phyloP scores from a whole-genome alignment of 1,139 yeast species.

The Entelexis sorbosivorans region DNA sequence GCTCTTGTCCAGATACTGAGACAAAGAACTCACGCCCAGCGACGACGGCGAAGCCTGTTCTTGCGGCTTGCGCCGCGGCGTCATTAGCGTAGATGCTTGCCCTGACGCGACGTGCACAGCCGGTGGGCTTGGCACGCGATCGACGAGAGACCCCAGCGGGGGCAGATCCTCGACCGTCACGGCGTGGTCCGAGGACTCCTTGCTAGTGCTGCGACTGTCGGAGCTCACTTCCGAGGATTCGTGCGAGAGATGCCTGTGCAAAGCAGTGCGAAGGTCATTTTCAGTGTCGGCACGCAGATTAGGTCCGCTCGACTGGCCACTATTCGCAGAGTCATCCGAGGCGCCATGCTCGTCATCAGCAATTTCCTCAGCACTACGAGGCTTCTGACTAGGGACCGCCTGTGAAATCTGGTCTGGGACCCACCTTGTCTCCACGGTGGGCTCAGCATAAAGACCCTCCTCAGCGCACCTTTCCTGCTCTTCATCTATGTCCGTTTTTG shows the following conservation, averaged over 20 bases:
- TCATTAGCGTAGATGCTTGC: background rate
- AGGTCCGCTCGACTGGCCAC: background rate
- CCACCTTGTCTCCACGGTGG: background rate
- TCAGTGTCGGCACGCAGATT: slow-evolving; percentile 8
- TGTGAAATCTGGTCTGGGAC: background rate
- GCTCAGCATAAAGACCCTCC: background rate
- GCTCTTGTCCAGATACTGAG: slow-evolving; percentile 15
- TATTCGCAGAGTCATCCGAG: background rate
- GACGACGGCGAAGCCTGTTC: background rate
- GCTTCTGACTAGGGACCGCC: background rate
- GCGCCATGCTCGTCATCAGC: background rate
- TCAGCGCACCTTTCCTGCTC: background rate
- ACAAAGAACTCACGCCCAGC: slow-evolving; percentile 2
- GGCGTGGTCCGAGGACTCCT: background rate
- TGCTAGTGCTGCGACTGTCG: background rate
- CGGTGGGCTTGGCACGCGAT: slow-evolving; percentile 11
- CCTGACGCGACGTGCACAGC: background rate
- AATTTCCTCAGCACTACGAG: background rate
- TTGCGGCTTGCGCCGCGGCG: background rate
- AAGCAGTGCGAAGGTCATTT: slow-evolving; percentile 10
- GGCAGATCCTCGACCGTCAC: slow-evolving; percentile 10
- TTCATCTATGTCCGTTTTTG: background rate
- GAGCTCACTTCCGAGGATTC: background rate
- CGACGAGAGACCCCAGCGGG: slow-evolving; percentile 12
- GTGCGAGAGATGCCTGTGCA: slow-evolving; percentile 3